Evolutionary conservation across 2,329 filamentous ascomycete genomes (phyloP).

Genomic region (Helotiales sp.): DNA sequence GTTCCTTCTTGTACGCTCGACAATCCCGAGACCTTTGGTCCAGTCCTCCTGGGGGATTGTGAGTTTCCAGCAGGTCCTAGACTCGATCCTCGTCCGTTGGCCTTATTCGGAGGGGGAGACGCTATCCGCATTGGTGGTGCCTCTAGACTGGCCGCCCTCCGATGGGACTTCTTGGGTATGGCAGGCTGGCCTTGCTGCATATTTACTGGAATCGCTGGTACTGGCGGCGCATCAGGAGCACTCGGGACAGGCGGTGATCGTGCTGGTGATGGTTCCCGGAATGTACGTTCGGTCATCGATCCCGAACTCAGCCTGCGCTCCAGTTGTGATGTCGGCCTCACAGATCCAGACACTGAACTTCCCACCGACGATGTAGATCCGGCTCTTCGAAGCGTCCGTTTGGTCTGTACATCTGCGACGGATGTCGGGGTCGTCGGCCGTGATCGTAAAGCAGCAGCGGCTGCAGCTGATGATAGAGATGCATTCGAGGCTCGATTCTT

Average conservation of each 20-base stretch:
- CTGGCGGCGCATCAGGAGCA: conserved; percentile 62
- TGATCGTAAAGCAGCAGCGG: conserved; percentile 79
- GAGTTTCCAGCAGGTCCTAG: conserved; percentile 25
- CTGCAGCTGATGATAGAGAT: conserved; percentile 79
- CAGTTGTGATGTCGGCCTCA: conserved; percentile 45
- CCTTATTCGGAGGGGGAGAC: conserved; percentile 31
- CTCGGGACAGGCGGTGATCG: conserved; percentile 42
- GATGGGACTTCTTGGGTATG: conserved; percentile 29
- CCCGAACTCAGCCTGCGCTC: conserved; percentile 68
- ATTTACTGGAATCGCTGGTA: conserved; percentile 69
- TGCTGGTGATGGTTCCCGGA: conserved; percentile 72
- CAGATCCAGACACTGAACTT: conserved; percentile 45
- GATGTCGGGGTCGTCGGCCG: conserved; percentile 76
- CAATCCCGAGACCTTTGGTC: conserved; percentile 28
- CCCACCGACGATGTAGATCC: conserved; percentile 69
- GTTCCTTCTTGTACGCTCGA: conserved; percentile 40
- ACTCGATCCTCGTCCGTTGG: conserved; percentile 33
- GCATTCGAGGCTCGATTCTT: conserved; percentile 62
- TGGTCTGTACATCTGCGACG: conserved; percentile 82
- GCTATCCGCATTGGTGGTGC: conserved; percentile 34
- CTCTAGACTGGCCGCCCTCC: conserved; percentile 39
- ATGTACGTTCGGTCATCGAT: conserved; percentile 88
- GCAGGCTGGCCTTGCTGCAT: conserved; percentile 34
- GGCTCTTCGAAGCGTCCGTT: conserved; percentile 74
- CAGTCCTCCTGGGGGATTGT: conserved; percentile 22